Base-by-base conservation (phyloP, 768 basidiomycete species). In the Gymnopilus junonius region DNA sequence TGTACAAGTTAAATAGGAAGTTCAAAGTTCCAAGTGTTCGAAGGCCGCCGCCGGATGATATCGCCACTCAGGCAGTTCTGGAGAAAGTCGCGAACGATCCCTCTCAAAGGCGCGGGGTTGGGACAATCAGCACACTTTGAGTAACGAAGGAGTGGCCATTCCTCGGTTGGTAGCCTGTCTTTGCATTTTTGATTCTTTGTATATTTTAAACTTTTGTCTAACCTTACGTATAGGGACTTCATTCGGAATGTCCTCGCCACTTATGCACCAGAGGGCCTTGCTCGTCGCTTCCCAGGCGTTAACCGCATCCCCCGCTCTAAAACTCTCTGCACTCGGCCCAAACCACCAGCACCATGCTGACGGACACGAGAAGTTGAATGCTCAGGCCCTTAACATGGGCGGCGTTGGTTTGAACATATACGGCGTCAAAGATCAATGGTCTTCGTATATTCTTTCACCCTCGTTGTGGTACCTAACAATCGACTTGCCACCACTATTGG, bases 281-380 rank as follows among this genome's bases (percentile, higher is more conserved):
- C 65, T 40, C 39, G 50, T 10, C 63, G 68, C 8, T 69, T 65
- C 35, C 73, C 73, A 0, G 71, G 73, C 1, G 55, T 59, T 32
- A 55, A 64, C 15, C 54, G 55, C 14, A 63, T 69, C 29, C 57
- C n/a, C 12, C 64, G 67, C 27, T 58, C 58, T 8, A 50, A n/a
- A 55, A 12, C 64, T 71, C 11, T 48, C 50, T 35, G 65, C 68
- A 11, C 55, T 71, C 25, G 70, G 73, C 0, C 67, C 69, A 1
- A 68, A 65, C 53, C 69, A 71, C 32, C 69, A 73, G 53, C 53
- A 71, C 27, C 69, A 70, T 58, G 64, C 68, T 20, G 72, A 75
- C 55, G 71, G 72, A 0, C 72, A 75, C 45, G 71, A 74, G 25
- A 75, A 74, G 45, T 59, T 75, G 0, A 70, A 64, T 20, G 56